Percentiles rank a stretch among this genome's conserved stretches.
Conservation (phyloP, 345 rosid genomes). For the Salix viminalis region DNA sequence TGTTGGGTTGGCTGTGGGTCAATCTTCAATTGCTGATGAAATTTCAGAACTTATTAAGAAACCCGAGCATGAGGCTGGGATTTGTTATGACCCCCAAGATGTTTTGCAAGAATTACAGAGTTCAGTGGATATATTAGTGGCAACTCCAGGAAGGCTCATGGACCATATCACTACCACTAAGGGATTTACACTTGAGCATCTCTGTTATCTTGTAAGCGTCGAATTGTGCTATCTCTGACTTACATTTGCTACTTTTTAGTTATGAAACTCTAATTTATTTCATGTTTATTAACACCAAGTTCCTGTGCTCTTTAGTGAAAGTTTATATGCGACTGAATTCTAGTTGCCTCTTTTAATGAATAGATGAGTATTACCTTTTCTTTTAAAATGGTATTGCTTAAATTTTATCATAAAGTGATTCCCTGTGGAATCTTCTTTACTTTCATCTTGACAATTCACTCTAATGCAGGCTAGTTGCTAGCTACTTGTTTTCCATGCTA, state of each 20-base stretch:
- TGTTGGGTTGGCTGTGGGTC: constrained; percentile 95
- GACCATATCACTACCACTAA: constrained; percentile 82
- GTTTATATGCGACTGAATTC: not conserved
- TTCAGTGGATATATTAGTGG: constrained; percentile 87
- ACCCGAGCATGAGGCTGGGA: constrained; percentile 76
- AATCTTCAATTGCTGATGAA: constrained; percentile 84
- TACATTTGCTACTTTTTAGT: not conserved
- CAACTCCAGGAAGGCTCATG: constrained; percentile 99
- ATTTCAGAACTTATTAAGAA: constrained; percentile 68
- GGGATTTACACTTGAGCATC: constrained; percentile 93
- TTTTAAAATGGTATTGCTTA: not conserved
- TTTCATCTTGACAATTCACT: not conserved
- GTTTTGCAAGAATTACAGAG: constrained; percentile 45
- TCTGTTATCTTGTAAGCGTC: constrained; percentile 77
- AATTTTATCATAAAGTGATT: not conserved
- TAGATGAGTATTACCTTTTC: not conserved
- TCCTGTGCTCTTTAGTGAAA: not conserved
- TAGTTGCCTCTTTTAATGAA: not conserved
- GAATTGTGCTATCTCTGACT: not conserved
- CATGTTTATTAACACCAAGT: not conserved
- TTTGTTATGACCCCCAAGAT: constrained; percentile 76
- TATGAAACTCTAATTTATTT: constrained; percentile 4
- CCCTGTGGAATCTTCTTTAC: not conserved
- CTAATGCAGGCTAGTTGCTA: not conserved
- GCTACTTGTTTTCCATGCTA: not conserved